Base-by-base conservation (phyloP, 2,329 filamentous ascomycete genomes). In the Alternaria sp. region DNA sequence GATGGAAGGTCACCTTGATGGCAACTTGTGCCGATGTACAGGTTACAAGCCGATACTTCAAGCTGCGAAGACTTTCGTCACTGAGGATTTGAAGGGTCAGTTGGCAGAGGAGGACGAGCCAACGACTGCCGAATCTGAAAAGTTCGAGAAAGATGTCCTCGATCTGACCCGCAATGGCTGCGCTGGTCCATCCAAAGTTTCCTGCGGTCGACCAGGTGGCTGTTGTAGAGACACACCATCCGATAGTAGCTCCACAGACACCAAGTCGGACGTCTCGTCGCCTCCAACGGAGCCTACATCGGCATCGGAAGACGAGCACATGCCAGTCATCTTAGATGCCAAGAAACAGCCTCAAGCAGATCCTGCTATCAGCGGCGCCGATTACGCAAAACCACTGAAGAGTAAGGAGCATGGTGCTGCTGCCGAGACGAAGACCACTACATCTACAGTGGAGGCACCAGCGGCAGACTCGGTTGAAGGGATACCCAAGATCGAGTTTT, bases 41-140 rank as follows among this genome's bases (percentile, higher is more conserved):
- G 94, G 94, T 0, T 98, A 98, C 75, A 86, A 94, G 53, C 92
- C 94, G 0, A 97, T 98, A 47, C 81, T 98, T 2, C 93, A 98
- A 75, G 94, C 94, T 7, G 94, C 94, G 1, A 93, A 95, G 72
- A 94, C 92, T 0, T 98, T 98, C 75, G 90, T 88, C 65, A 82
- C 82, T 34, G 82, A 85, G 30, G 76, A 79, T 46, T 39, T 79
- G 24, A 83, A 82, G 44, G 80, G 80, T 3, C 78, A 68, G 75
- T 78, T 56, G 83, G 86, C 68, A 80, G 86, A 57, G 81, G 85
- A 20, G 77, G 58, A 68, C 9, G 66, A 65, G 30, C 52, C 61
- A 18, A 86, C 18, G 90, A 90, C 93, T 14, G 42, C 53, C 16
- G 67, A 73, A 7, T 69, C 69, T 14, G 51, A 61, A n/a, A 64